These are phyloP conservation scores for Pulveroboletus sp. DNA, from an alignment of 768 basidiomycete genomes.

Conservation along the genomic window DNA sequence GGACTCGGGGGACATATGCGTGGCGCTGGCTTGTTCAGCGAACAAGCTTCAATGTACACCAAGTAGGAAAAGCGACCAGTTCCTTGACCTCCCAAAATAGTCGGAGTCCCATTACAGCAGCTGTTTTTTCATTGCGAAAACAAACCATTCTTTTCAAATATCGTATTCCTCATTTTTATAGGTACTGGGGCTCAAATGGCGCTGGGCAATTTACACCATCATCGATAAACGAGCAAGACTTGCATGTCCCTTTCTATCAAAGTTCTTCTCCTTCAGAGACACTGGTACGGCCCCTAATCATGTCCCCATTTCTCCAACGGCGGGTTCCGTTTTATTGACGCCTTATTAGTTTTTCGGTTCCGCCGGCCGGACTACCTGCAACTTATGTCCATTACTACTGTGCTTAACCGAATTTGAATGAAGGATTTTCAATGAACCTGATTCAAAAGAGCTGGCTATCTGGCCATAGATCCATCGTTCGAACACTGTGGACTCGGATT, in stretches of 20 bases:
- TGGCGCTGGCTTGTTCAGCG: too few relatives aligned
- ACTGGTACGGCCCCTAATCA: not conserved
- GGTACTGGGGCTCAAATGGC: not conserved
- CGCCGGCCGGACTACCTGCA: too few relatives aligned
- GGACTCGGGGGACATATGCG: too few relatives aligned
- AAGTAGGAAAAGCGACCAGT: too few relatives aligned
- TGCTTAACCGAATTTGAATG: not conserved
- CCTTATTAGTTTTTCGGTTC: too few relatives aligned
- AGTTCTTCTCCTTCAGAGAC: not conserved
- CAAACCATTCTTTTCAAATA: not conserved
- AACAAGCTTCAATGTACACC: too few relatives aligned
- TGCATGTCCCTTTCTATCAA: too few relatives aligned
- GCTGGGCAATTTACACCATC: not conserved
- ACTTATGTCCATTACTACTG: not conserved
- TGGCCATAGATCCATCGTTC: not conserved
- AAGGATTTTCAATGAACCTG: too few relatives aligned
- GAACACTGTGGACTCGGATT: not conserved
- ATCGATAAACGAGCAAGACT: not conserved
- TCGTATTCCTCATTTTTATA: not conserved
- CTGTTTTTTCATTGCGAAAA: too few relatives aligned
- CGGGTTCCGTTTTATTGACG: not conserved
- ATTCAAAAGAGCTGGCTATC: too few relatives aligned
- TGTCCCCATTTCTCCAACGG: not conserved
- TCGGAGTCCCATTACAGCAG: not conserved
- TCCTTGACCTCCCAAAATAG: too few relatives aligned